Percentiles rank a stretch among this genome's conserved stretches.
These are phyloP conservation scores for Mrakia blollopis DNA, from an alignment of 768 basidiomycete species.

Conservation along the genomic window DNA sequence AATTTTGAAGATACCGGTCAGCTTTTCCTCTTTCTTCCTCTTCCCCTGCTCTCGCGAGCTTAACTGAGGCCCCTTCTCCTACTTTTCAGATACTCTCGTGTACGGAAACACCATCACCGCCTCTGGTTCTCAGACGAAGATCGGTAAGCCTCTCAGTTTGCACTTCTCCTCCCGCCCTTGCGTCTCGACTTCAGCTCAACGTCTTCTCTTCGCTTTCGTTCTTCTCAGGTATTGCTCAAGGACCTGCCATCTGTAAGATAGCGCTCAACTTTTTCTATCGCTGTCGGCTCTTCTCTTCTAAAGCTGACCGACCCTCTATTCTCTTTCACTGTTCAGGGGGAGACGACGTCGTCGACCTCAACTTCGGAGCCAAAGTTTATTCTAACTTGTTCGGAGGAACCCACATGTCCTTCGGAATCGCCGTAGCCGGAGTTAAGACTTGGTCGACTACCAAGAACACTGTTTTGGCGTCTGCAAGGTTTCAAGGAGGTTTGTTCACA, in stretches of 20 bases:
- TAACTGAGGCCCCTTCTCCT: background rate
- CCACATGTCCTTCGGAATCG: slow-evolving; percentile 11
- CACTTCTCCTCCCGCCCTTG: too few relatives aligned
- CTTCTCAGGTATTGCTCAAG: background rate
- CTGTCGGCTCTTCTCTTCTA: too few relatives aligned
- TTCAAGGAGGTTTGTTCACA: background rate
- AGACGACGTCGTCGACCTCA: slow-evolving; percentile 2
- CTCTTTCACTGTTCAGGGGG: background rate
- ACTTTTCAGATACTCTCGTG: background rate
- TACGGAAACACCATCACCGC: background rate
- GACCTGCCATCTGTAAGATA: background rate
- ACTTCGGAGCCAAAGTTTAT: slow-evolving; percentile 3
- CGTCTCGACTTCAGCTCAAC: too few relatives aligned
- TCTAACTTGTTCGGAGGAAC: slow-evolving; percentile 11
- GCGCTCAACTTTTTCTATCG: too few relatives aligned
- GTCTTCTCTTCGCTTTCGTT: too few relatives aligned
- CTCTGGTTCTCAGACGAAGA: slow-evolving; percentile 7
- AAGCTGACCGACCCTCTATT: too few relatives aligned
- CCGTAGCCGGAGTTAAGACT: slow-evolving; percentile 10
- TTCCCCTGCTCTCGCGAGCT: too few relatives aligned
- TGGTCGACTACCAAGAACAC: slow-evolving; percentile 1
- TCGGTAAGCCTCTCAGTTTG: background rate
- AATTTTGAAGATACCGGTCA: too few relatives aligned
- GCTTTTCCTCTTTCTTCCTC: too few relatives aligned
- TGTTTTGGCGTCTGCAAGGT: background rate